Evolutionary conservation across 345 rosid species (phyloP).

Genomic region (Fremontodendron californicum): DNA sequence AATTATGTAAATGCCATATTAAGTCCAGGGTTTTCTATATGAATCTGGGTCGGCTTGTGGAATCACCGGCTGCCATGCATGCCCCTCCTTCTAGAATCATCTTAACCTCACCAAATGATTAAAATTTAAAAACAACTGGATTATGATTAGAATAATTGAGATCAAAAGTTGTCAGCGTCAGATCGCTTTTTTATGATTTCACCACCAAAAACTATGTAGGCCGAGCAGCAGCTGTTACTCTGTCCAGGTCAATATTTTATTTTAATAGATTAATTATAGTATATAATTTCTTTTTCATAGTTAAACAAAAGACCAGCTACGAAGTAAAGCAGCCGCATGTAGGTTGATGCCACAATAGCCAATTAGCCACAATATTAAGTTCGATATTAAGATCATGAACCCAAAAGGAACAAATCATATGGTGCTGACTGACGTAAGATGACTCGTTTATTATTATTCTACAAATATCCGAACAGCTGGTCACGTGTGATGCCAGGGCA

Average conservation of each 20-base stretch:
- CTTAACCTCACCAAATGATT: constrained; percentile 22
- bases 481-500: constrained; percentile 46
- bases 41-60: neutral
- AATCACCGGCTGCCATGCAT: neutral
- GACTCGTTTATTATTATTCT: constrained; percentile 21
- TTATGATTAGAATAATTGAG: constrained; percentile 12
- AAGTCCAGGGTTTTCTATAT: neutral
- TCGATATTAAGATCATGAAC: neutral
- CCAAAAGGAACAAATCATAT: neutral
- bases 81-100: constrained; percentile 20
- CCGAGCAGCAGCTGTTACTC: neutral
- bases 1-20: neutral
- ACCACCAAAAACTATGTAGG: constrained; percentile 8
- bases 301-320: neutral
- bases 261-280: neutral
- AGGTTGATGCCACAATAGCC: neutral
- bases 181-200: constrained; percentile 12
- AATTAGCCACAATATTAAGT: neutral
- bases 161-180: constrained; percentile 20
- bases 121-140: constrained; percentile 12
- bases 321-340: neutral
- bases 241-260: neutral
- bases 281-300: neutral
- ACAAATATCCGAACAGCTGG: constrained; percentile 14
- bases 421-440: neutral